Percentiles rank a stretch among this genome's conserved stretches.
These are phyloP conservation scores for Yarrowia divulgata DNA, from an alignment of 805 yeast species.

Conservation along the genomic window DNA sequence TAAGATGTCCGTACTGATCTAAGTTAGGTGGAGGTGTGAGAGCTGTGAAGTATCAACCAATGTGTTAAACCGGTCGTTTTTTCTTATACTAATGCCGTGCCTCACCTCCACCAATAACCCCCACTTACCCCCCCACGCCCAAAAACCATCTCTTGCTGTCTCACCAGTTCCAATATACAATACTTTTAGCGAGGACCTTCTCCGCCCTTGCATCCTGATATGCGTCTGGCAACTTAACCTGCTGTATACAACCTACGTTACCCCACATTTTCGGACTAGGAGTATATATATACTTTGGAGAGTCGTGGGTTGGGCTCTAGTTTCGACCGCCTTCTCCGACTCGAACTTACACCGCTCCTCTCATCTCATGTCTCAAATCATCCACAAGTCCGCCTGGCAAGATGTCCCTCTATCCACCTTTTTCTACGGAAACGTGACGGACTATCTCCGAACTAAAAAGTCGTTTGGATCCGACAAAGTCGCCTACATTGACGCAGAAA, in stretches of 20 bases:
- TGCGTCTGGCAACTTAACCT: slow-evolving; percentile 3
- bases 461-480: slow-evolving; percentile 17
- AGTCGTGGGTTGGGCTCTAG: too few species aligned
- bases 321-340: background rate
- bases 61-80: too few species aligned
- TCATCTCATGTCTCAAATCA: slow-evolving; percentile 8
- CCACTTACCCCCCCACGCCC: background rate
- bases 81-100: too few species aligned
- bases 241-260: background rate
- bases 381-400: slow-evolving; percentile 14
- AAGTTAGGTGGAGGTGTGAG: slow-evolving; percentile 6
- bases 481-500: slow-evolving; percentile 15
- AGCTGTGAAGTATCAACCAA: too few species aligned
- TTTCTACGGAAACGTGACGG: slow-evolving; percentile 28
- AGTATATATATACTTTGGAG: background rate
- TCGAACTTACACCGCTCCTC: background rate
- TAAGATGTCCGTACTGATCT: slow-evolving; percentile 23
- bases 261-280: slow-evolving; percentile 13
- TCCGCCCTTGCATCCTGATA: slow-evolving; percentile 8
- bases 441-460: slow-evolving; percentile 9
- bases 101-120: background rate
- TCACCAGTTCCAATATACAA: background rate
- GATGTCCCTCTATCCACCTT: slow-evolving; percentile 1
- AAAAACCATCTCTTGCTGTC: background rate
- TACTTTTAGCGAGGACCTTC: too few species aligned